Conservation (phyloP, 495 filamentous ascomycete species). For the Podospora pseudocomata region DNA sequence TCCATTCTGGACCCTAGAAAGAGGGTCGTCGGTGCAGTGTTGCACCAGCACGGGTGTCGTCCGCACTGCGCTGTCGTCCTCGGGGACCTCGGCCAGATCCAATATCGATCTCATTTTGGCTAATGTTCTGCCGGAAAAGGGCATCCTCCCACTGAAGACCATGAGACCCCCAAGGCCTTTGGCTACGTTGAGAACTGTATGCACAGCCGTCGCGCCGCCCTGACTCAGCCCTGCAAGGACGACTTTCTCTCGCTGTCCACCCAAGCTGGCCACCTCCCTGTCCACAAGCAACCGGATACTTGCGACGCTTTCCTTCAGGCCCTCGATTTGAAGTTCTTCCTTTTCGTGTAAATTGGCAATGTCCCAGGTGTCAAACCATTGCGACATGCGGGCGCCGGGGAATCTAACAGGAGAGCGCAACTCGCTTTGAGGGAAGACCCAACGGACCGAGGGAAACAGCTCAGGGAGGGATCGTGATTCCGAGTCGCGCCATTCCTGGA, state of each 20-base stretch:
- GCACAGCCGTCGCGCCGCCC: slow-evolving; percentile 43
- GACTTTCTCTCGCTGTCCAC: slow-evolving; percentile 28
- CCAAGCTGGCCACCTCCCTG: slow-evolving; percentile 24
- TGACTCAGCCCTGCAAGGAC: slow-evolving; percentile 34
- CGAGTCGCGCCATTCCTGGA: slow-evolving; percentile 36
- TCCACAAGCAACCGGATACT: slow-evolving; percentile 22
- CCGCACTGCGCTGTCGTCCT: slow-evolving; percentile 18
- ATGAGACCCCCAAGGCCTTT: slow-evolving; percentile 40
- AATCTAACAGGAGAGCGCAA: slow-evolving; percentile 39
- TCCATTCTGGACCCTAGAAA: slow-evolving; percentile 45
- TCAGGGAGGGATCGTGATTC: slow-evolving; percentile 29
- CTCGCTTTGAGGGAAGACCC: slow-evolving; percentile 51
- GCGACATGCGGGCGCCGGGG: slow-evolving; percentile 25
- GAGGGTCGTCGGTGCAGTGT: slow-evolving; percentile 50
- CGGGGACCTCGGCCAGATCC: slow-evolving; percentile 19
- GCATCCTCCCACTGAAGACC: slow-evolving; percentile 54
- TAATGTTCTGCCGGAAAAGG: slow-evolving; percentile 37
- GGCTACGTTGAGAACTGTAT: slow-evolving; percentile 35
- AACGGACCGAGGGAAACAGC: slow-evolving; percentile 36
- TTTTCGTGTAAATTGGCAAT: slow-evolving; percentile 26
- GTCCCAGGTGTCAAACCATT: slow-evolving; percentile 42
- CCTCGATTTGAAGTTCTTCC: slow-evolving; percentile 29
- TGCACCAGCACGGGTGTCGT: slow-evolving; percentile 47
- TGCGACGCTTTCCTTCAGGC: slow-evolving; percentile 28
- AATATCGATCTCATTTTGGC: slow-evolving; percentile 22